These are phyloP conservation scores for Microbotryomycetes sp. DNA, from an alignment of 1,284 basidiomycete genomes.

Conservation along the genomic window DNA sequence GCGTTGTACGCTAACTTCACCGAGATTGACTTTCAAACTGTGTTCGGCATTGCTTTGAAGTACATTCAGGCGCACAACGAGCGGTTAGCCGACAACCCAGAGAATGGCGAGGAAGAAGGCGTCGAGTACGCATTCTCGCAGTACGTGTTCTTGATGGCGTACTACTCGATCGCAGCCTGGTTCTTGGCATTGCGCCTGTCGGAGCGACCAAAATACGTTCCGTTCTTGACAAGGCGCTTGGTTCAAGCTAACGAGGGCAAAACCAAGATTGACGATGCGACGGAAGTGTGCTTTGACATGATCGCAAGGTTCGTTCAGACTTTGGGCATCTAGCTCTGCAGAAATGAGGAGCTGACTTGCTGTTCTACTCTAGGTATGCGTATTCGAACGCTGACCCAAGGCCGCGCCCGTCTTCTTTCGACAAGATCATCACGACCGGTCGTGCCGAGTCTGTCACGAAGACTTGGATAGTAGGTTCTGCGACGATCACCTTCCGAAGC, in stretches of 20 bases:
- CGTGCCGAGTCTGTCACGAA: constrained; percentile 50
- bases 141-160: constrained; percentile 89
- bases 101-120: constrained; percentile 46
- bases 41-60: constrained; percentile 90
- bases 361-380: constrained; percentile 53
- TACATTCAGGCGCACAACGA: constrained; percentile 86
- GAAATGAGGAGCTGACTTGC: background rate
- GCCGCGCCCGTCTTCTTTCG: constrained; percentile 71
- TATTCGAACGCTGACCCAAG: constrained; percentile 90
- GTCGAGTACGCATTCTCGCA: constrained; percentile 82
- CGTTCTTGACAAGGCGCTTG: constrained; percentile 80
- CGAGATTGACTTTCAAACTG: constrained; percentile 83
- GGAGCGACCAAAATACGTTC: constrained; percentile 74
- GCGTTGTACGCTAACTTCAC: constrained; percentile 86
- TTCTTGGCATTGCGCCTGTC: constrained; percentile 83
- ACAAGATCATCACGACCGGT: constrained; percentile 51
- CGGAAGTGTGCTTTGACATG: constrained; percentile 98
- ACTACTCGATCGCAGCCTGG: constrained; percentile 91
- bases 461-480: constrained; percentile 82
- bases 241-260: constrained; percentile 79
- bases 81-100: constrained; percentile 34
- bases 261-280: constrained; percentile 72
- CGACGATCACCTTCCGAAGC: constrained; percentile 74
- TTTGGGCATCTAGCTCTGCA: too few species aligned
- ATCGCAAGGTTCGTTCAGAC: constrained; percentile 61